A percentile compares a stretch with the other conserved stretches of the same genome.
These are phyloP conservation scores for Cenchrus purpureus DNA, from an alignment of 176 grass and related monocot species.

Conservation along the genomic window DNA sequence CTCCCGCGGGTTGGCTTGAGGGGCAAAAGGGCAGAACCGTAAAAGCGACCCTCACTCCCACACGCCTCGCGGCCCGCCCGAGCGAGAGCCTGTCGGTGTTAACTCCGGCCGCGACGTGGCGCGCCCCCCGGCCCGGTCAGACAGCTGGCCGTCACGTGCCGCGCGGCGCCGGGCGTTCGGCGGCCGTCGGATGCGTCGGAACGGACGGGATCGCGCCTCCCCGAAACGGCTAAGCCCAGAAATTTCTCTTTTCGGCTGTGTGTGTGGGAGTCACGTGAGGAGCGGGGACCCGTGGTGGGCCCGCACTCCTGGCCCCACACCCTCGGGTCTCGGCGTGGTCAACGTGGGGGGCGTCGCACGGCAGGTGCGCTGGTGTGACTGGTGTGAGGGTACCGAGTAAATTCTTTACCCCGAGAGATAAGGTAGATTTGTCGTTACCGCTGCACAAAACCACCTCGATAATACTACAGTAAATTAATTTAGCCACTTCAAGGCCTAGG, in stretches of 20 bases:
- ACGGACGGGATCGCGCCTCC: not conserved
- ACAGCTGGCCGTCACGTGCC: conserved; percentile 46
- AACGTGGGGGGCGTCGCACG: conserved; percentile 49
- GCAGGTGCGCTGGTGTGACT: not conserved
- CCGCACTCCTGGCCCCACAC: not conserved
- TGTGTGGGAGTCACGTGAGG: conserved; percentile 31
- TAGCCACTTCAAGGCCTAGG: not conserved
- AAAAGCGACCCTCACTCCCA: not conserved
- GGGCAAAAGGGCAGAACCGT: not conserved
- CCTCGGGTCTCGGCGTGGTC: conserved; percentile 49
- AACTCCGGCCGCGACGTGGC: conserved; percentile 43
- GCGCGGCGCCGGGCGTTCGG: accelerated
- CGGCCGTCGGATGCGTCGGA: conserved; percentile 3
- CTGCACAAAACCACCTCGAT: not conserved
- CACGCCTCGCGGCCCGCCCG: conserved; percentile 15
- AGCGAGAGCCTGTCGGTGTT: conserved; percentile 23
- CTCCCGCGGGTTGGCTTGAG: too few relatives aligned
- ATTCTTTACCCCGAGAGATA: conserved; percentile 12
- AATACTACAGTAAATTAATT: not conserved
- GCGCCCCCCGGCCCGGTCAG: not conserved
- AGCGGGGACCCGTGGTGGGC: not conserved
- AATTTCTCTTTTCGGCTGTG: not conserved
- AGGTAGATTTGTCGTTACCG: conserved; percentile 22
- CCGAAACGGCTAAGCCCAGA: conserved; percentile 2
- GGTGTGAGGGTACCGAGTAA: conserved; percentile 25